Percentiles rank a stretch among this genome's conserved stretches.
phyloP scores from a whole-genome alignment of 2,329 filamentous ascomycete species.

The Fusarium torreyae region DNA sequence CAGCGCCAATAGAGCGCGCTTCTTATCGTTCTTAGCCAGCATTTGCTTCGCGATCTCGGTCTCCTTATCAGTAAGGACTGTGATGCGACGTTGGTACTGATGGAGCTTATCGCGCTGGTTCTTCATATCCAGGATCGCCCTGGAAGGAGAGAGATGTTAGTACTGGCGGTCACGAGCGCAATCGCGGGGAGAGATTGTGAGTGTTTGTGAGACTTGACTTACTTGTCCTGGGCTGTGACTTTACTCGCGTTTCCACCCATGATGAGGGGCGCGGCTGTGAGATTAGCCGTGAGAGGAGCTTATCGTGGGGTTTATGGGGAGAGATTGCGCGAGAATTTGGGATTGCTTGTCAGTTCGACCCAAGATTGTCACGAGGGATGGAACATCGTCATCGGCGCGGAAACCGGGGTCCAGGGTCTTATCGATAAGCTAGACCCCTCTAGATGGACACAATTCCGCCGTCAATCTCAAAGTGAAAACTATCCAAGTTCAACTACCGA shows the following conservation, averaged over 20 bases:
- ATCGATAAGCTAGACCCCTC: conserved; percentile 47
- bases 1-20: conserved; percentile 86
- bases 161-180: conserved; percentile 34
- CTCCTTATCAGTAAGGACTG: conserved; percentile 87
- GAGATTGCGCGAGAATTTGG: conserved; percentile 10
- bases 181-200: conserved; percentile 30
- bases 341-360: conserved; percentile 17
- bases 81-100: conserved; percentile 94
- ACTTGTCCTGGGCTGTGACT: conserved; percentile 88
- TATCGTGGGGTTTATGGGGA: neutral
- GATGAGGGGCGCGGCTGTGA: conserved; percentile 28
- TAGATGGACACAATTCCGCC: conserved; percentile 11
- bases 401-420: conserved; percentile 38
- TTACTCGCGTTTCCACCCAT: conserved; percentile 73
- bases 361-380: conserved; percentile 47
- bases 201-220: conserved; percentile 50
- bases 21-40: conserved; percentile 83
- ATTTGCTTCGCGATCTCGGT: conserved; percentile 89
- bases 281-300: conserved; percentile 12
- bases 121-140: conserved; percentile 97
- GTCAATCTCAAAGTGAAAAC: neutral
- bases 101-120: conserved; percentile 97
- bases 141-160: conserved; percentile 56
- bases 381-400: conserved; percentile 48
- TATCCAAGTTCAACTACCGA: neutral